Evolutionary conservation across 2,329 filamentous ascomycete species (phyloP).

Genomic region (Colletotrichum nymphaeae): DNA sequence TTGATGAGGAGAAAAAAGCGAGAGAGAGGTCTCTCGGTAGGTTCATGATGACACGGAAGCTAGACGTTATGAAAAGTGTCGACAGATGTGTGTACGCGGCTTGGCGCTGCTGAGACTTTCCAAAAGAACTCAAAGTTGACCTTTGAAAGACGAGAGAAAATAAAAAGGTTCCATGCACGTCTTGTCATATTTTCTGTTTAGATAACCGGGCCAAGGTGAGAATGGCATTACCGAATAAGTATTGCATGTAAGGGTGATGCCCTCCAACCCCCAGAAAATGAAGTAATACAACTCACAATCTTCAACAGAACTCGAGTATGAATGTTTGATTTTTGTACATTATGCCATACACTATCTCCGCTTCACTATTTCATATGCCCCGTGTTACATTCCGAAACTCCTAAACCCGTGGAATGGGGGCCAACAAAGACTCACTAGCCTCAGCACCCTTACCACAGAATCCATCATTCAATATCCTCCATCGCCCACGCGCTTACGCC

Average conservation of each 20-base stretch:
- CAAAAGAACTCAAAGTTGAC: no score
- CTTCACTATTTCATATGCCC: slow-evolving; percentile 13
- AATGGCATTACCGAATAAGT: no score
- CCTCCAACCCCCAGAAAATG: not conserved
- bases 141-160: no score
- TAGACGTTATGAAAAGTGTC: no score
- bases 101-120: no score
- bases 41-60: no score
- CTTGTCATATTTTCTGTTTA: no score
- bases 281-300: not conserved
- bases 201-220: no score
- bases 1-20: no score
- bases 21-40: no score
- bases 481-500: slow-evolving; percentile 63
- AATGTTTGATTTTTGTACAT: slow-evolving; percentile 26
- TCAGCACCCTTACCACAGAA: not conserved
- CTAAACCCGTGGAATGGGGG: not conserved
- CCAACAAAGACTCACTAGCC: not conserved
- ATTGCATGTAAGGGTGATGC: not conserved
- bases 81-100: no score
- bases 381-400: slow-evolving; percentile 21
- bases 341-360: slow-evolving; percentile 33
- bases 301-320: not conserved
- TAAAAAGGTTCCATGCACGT: no score
- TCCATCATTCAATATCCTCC: slow-evolving; percentile 58